A percentile compares a stretch with the other conserved stretches of the same genome.
Conservation (phyloP, 139 green algal genomes). For the Pedinophyceae sp. region DNA sequence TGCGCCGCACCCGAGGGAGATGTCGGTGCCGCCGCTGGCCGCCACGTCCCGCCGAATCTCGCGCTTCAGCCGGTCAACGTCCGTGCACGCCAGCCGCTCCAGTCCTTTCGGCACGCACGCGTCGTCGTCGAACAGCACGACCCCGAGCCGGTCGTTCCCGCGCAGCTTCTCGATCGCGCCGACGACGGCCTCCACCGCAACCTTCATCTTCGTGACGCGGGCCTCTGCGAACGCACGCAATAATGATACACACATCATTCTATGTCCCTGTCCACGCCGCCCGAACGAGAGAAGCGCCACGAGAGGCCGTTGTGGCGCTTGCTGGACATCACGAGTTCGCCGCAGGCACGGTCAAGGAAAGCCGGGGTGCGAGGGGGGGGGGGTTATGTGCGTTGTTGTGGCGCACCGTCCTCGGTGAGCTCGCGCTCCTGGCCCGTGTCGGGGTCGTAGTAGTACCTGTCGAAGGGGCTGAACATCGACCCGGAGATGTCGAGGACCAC, state of each 20-base stretch:
- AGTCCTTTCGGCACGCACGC: conserved; percentile 7
- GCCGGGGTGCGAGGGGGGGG: too few relatives aligned
- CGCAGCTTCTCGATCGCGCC: conserved; percentile 11
- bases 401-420: conserved; percentile 6
- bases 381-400: too few relatives aligned
- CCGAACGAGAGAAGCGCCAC: too few relatives aligned
- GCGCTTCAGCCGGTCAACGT: conserved; percentile 9
- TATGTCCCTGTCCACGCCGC: too few relatives aligned
- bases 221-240: conserved; percentile 6
- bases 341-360: too few relatives aligned
- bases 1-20: too few relatives aligned
- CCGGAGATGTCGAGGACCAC: conserved; percentile 13
- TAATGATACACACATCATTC: too few relatives aligned
- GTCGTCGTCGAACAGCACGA: conserved; percentile 13
- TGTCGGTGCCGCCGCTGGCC: conserved; percentile 7
- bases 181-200: conserved; percentile 11
- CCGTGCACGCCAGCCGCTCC: not conserved
- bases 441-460: conserved; percentile 19
- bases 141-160: conserved; percentile 1
- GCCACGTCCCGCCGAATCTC: conserved; percentile 7
- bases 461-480: conserved; percentile 10
- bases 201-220: conserved; percentile 12
- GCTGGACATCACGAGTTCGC: too few relatives aligned
- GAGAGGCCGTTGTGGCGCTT: too few relatives aligned
- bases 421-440: conserved; percentile 2